These are phyloP conservation scores for Fomitopsis serialis DNA, from an alignment of 768 basidiomycete genomes.

Conservation along the genomic window DNA sequence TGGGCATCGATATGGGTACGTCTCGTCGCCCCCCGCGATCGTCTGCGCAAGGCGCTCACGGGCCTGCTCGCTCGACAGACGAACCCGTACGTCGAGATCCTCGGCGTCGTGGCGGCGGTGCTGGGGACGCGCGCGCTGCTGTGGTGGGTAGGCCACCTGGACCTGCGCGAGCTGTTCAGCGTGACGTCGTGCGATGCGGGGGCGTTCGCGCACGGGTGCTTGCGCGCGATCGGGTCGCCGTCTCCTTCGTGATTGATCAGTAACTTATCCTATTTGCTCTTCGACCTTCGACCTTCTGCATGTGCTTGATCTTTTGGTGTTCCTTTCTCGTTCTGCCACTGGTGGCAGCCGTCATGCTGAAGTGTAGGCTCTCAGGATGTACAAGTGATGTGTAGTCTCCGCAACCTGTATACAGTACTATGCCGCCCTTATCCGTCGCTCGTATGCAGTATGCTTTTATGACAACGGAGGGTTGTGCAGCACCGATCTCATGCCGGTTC, in stretches of 20 bases:
- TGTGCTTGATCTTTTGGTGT: too few relatives aligned
- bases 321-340: background rate
- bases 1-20: background rate
- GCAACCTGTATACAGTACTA: too few relatives aligned
- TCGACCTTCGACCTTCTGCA: background rate
- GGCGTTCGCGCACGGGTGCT: background rate
- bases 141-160: background rate
- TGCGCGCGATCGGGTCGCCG: background rate
- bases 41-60: too few relatives aligned
- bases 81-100: background rate
- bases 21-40: background rate
- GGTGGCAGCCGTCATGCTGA: too few relatives aligned
- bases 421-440: too few relatives aligned
- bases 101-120: background rate
- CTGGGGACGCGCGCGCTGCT: background rate
- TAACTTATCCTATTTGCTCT: background rate
- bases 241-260: background rate
- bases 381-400: too few relatives aligned
- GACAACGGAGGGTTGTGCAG: too few relatives aligned
- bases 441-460: too few relatives aligned
- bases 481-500: too few relatives aligned
- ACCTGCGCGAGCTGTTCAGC: background rate
- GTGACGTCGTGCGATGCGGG: background rate
- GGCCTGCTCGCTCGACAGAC: background rate
- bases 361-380: too few relatives aligned